Percentiles rank a stretch among this genome's conserved stretches.
Conservation (phyloP, 257 asterid genomes). For the Misopates orontium region DNA sequence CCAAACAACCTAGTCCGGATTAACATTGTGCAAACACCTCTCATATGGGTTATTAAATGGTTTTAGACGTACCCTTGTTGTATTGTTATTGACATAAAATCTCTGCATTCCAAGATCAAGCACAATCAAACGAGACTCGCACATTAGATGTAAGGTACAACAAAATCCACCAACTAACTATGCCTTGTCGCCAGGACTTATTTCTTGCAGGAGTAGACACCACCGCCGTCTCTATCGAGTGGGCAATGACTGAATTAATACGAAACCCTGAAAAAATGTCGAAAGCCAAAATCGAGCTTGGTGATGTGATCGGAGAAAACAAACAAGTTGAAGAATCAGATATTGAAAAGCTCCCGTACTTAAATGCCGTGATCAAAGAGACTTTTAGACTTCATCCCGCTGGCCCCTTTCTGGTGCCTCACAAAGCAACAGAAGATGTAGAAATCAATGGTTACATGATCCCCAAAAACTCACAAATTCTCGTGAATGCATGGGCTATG, state of each 20-base stretch:
- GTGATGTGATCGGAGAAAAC: background rate
- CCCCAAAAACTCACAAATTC: background rate
- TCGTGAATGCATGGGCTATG: background rate
- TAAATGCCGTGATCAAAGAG: background rate
- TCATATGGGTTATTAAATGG: too few species aligned
- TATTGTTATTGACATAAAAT: too few species aligned
- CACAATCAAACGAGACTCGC: too few species aligned
- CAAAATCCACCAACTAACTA: too few species aligned
- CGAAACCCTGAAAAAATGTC: background rate
- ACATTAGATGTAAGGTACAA: too few species aligned
- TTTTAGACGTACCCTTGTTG: too few species aligned
- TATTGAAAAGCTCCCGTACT: background rate
- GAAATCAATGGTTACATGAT: background rate
- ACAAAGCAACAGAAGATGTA: background rate
- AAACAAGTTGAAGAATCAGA: background rate
- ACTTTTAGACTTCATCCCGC: background rate
- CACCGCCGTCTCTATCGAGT: background rate
- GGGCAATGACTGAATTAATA: slow-evolving; percentile 2
- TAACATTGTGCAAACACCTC: too few species aligned
- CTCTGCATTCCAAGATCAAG: too few species aligned
- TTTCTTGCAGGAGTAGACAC: background rate
- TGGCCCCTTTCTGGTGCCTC: background rate
- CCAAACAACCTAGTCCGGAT: too few species aligned
- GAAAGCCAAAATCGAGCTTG: background rate
- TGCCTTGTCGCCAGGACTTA: background rate